phyloP scores from a whole-genome alignment of 2,329 filamentous ascomycete genomes.

The Emergomyces pasteurianus region DNA sequence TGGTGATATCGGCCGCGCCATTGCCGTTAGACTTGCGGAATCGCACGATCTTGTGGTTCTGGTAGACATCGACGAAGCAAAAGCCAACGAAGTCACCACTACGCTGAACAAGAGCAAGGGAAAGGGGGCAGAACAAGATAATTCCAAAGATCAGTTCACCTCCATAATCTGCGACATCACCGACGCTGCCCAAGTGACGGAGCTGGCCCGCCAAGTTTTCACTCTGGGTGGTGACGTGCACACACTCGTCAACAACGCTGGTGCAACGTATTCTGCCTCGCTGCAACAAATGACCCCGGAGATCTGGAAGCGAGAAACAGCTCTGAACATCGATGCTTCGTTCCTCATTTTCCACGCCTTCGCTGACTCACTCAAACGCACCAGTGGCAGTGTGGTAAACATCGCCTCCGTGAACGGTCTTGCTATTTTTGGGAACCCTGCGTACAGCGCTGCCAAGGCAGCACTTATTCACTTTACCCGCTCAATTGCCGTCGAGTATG shows the following conservation, averaged over 20 bases:
- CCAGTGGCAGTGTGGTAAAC: constrained; percentile 11
- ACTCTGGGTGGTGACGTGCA: constrained; percentile 6
- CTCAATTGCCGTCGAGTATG: constrained; percentile 22
- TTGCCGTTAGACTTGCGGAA: constrained; percentile 13
- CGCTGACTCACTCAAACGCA: constrained; percentile 9
- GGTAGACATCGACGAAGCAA: constrained; percentile 13
- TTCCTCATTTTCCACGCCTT: constrained; percentile 14
- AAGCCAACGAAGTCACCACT: constrained; percentile 8
- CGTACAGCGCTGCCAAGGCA: constrained; percentile 30
- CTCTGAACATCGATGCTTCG: constrained; percentile 13
- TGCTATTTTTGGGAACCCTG: constrained; percentile 14
- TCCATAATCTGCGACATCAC: constrained; percentile 16
- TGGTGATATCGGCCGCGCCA: constrained; percentile 18
- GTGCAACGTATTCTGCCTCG: constrained; percentile 14
- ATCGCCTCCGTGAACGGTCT: constrained; percentile 15
- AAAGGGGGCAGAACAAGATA: background rate
- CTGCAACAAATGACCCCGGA: constrained; percentile 13
- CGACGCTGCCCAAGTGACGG: constrained; percentile 10
- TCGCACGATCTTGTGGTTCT: constrained; percentile 15
- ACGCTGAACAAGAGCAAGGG: constrained; percentile 7
- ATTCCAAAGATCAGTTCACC: constrained; percentile 4
- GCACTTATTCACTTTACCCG: constrained; percentile 30
- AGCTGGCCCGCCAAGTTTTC: constrained; percentile 7
- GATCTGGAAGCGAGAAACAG: constrained; percentile 11
- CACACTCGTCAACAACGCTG: constrained; percentile 20